Evolutionary conservation across 345 rosid genomes (phyloP), one percentile per base, ranked within the genome.

Genomic region (Lepidium aucheri): DNA sequence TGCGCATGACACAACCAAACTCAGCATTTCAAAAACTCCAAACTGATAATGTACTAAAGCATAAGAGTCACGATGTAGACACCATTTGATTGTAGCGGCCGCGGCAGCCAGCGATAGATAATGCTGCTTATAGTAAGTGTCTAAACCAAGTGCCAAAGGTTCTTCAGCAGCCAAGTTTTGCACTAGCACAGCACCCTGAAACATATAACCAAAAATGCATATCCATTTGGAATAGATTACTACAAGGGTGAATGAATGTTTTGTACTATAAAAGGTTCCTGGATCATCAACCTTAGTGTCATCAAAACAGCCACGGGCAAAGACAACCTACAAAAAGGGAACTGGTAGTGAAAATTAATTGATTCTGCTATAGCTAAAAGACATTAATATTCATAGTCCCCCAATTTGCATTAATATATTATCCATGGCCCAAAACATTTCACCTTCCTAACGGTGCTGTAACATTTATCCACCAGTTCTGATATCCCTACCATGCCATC

Each of bases 401-500:
- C 40, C 44, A 73, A 15, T 36, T 39, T 9, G 9, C 11, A 20
- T 42, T 30, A 12, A 38, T 20, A 18, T 11, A 33, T 34, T 3
- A 46, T 40, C 60, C 30, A 69, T 52, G 53, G 45, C 24, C 65
- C 33, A 69, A 33, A 43, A 53, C 56, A 11, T 5, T n/a, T 59
- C 62, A 90, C 97, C 96, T 94, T 94, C 82, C 80, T 90, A 50
- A 81, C 79, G n/a, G 82, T 69, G 73, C 82, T 74, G 41, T 85
- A 85, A 78, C 77, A 83, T 42, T 81, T 78, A 38, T 88, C 89
- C 35, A 86, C 92, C 40, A 94, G 79, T 60, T 90, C 92, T 5
- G 95, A 90, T 40, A 93, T 85, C 53, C 99, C 99, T 67, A 85
- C 91, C 95, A 85, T 88, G 58, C 95, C 89, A 30, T 88, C 99